Conservation (phyloP, 2,329 filamentous ascomycete genomes). For the Cladophialophora immunda region DNA sequence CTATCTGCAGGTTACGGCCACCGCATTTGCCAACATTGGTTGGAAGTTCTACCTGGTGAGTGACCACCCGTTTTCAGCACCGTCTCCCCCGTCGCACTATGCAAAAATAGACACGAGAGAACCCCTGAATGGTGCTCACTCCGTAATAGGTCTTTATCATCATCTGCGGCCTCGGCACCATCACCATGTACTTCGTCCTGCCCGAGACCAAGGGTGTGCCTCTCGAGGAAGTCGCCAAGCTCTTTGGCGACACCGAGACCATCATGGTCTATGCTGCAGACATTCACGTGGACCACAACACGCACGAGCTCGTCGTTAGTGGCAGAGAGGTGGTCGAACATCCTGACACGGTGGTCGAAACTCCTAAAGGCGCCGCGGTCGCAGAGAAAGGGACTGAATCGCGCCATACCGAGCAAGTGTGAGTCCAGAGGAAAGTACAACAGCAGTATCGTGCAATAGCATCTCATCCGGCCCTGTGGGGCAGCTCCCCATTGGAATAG, state of each 20-base stretch:
- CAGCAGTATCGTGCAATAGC: neutral
- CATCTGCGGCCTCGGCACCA: constrained; percentile 73
- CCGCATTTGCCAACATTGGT: constrained; percentile 65
- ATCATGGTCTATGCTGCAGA: constrained; percentile 16
- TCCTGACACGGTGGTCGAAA: neutral
- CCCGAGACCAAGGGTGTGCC: constrained; percentile 65
- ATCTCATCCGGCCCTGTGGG: neutral
- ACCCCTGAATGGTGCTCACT: too few species aligned
- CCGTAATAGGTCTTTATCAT: constrained; percentile 63
- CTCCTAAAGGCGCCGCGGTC: neutral
- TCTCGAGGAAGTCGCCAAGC: constrained; percentile 44
- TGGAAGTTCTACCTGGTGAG: constrained; percentile 73
- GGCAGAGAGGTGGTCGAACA: neutral
- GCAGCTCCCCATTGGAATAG: neutral
- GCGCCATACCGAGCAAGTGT: neutral
- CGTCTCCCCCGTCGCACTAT: neutral
- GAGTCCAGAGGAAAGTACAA: neutral
- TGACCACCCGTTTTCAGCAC: neutral
- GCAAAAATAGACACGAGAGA: neutral
- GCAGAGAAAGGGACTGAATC: neutral
- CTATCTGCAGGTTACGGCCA: constrained; percentile 62
- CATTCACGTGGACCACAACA: constrained; percentile 16
- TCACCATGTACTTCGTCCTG: constrained; percentile 73
- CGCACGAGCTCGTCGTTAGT: constrained; percentile 19
- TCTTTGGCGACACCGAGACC: constrained; percentile 35